Evolutionary conservation across 805 yeast genomes (phyloP).

Genomic region (Lipomyces japonicus): DNA sequence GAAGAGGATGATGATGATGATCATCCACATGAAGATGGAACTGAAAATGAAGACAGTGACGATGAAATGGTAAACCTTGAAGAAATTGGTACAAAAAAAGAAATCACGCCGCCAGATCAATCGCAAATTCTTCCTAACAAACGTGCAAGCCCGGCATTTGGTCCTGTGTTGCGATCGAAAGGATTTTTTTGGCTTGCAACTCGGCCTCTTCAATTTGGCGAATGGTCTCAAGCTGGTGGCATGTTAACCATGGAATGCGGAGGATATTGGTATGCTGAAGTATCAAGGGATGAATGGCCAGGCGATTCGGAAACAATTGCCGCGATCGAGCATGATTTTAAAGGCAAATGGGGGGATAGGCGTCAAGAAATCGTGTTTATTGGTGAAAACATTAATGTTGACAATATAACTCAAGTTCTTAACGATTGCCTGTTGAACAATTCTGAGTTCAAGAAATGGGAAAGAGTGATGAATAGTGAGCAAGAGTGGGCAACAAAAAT

Average conservation of each 20-base stretch:
- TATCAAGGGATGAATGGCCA: conserved; percentile 39
- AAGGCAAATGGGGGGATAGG: conserved; percentile 44
- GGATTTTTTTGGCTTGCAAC: conserved; percentile 49
- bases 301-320: conserved; percentile 36
- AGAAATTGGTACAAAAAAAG: conserved; percentile 5
- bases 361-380: conserved; percentile 48
- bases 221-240: conserved; percentile 46
- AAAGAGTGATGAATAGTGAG: conserved; percentile 33
- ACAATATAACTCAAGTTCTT: conserved; percentile 35
- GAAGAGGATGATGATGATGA: conserved; percentile 30
- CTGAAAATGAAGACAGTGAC: conserved; percentile 23
- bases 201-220: conserved; percentile 42
- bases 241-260: conserved; percentile 45
- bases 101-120: conserved; percentile 11
- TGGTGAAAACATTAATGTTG: conserved; percentile 40
- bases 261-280: conserved; percentile 46
- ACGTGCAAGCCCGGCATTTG: conserved; percentile 38
- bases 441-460: conserved; percentile 38
- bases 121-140: conserved; percentile 37
- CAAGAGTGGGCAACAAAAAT: too few relatives aligned
- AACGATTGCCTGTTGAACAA: conserved; percentile 44
- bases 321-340: conserved; percentile 40
- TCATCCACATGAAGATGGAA: conserved; percentile 22
- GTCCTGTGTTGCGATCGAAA: conserved; percentile 42
- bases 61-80: conserved; percentile 8